These are phyloP conservation scores for Rossbeevera mucosa DNA, from an alignment of 768 basidiomycete species.

Conservation along the genomic window DNA sequence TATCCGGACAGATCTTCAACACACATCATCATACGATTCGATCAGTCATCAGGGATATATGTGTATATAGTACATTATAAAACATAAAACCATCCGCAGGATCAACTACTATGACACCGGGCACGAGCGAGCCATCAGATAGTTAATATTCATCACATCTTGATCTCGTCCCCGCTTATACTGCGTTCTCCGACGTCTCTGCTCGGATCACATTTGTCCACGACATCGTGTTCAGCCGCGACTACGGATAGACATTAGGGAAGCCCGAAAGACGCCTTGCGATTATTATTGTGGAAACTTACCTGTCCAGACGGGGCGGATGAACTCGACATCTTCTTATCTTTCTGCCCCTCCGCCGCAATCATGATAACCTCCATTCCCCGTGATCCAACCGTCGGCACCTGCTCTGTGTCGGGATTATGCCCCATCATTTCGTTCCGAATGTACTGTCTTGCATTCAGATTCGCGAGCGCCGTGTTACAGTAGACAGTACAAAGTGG, in stretches of 20 bases:
- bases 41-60: too few relatives aligned
- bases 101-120: not conserved
- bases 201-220: not conserved
- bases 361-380: not conserved
- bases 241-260: not conserved
- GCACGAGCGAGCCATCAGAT: not conserved
- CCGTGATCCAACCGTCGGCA: not conserved
- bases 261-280: not conserved
- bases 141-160: not conserved
- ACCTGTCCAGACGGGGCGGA: not conserved
- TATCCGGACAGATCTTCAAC: too few relatives aligned
- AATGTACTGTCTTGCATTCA: conserved; percentile 11
- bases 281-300: not conserved
- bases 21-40: not conserved
- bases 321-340: not conserved
- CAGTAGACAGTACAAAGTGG: conserved; percentile 10
- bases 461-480: conserved; percentile 17
- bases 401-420: not conserved
- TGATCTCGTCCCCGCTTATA: not conserved
- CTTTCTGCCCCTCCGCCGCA: not conserved
- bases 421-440: not conserved
- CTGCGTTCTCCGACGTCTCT: not conserved
- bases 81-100: not conserved
- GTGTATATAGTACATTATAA: too few relatives aligned
- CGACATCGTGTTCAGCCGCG: not conserved